Evolutionary conservation across 1,284 basidiomycete species (phyloP), one percentile per base, ranked within the genome.

Genomic region (Xerocomus amazonicus): DNA sequence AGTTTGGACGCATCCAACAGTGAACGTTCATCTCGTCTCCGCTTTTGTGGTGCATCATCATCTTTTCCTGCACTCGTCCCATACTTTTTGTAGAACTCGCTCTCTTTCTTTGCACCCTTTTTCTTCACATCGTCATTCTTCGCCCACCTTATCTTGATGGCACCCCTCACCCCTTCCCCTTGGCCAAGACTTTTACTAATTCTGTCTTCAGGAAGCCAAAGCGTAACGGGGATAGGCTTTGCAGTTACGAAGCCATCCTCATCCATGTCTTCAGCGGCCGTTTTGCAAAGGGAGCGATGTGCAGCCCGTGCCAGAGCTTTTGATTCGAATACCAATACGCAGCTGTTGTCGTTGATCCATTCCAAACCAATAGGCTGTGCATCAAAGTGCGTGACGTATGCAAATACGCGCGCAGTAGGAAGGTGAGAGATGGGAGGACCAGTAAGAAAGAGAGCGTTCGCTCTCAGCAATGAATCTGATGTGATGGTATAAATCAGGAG

Each of bases 281-380:
- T 70, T 60, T 81, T 83, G 50, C 74, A 73, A 23, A 90, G 73
- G 19, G 61, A 62, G 9, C 67, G 65, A 56, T 77, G 75, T 1
- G 79, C 87, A 1, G 66, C 59, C 8, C 76, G 77, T 9, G 86
- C 84, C 6, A 72, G 65, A 33, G 66, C 56, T 45, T 75, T 80
- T 23, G 79, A 71, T 10, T 77, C 68, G 60, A 88, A 91, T 42
- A 91, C 83, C 48, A 90, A 71, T 6, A 91, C 76, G 59, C 87
- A 90, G 27, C 84, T 87, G 27, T 72, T 82, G 68, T 91, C 88
- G 62, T 89, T 80, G 9, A 91, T 75, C 88, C 87, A 90, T 65
- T 90, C 86, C 9, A 88, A 69, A 2, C 76, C 83, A 51, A 87
- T 74, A 0, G 87, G 88, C 23, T 77, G 74, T 0, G 79, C 74